Base-by-base conservation (phyloP, 1,284 basidiomycete species). In the Ustilago lituana region DNA sequence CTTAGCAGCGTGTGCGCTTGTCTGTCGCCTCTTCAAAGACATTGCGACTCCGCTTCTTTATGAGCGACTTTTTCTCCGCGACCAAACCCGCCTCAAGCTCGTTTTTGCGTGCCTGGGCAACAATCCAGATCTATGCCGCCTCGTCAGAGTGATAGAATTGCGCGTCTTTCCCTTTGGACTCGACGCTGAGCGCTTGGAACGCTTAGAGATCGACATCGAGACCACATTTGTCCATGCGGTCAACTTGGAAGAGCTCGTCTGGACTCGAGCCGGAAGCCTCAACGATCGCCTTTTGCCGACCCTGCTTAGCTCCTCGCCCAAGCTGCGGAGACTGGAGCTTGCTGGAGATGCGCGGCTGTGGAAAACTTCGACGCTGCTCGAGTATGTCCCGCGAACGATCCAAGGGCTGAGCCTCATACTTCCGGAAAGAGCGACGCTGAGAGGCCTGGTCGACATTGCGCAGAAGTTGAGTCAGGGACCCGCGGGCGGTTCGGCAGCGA, bases 201-300 rank as follows among this genome's bases (percentile, higher is more conserved):
- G 29, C 26, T 59, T 81, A 15, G 79, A 81, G 51, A 37, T 56
- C 11, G 56, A 67, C 11, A 74, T 81, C 22, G 60, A 66, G 14
- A 40, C 27, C 1, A 54, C 70, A 0, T 64, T 81, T 33, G 23
- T 37, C 17, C 37, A 68, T 23, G 69, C 73, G 5, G 36, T 38
- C 33, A 57, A 73, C 24, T 53, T 81, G 9, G 52, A 61, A 17
- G 63, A 61, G 36, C 67, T 81, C 37, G 60, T 61, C 23, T 81
- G 79, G 79, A 81, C 79, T 12, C 39, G 79, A 31, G 76, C 77
- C 7, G 79, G 79, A 23, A 79, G 77, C 26, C 53, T 81, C 35
- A 78, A 70, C 35, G 70, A 79, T 31, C 66, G 78, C 15, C 32
- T 78, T 8, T 23, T 79, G n/a, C 61, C 57, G 29, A 46, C 59